Conservation (phyloP, 1,139 yeast species). For the Nakaseomyces glabratus region DNA sequence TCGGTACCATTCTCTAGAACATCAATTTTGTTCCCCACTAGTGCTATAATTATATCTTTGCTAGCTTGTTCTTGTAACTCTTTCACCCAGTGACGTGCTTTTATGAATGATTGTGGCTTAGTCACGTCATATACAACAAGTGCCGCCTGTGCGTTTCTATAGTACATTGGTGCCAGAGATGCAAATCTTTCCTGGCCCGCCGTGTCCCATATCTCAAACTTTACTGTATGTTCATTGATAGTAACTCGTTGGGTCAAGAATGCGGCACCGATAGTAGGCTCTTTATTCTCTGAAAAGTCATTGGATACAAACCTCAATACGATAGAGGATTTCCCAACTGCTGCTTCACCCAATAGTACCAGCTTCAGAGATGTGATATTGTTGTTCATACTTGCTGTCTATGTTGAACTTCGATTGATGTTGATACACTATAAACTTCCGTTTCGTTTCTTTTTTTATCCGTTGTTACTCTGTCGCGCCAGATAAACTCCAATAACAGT, state of each 20-base stretch:
- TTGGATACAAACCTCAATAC: conserved; percentile 89
- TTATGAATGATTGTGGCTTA: conserved; percentile 92
- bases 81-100: conserved; percentile 99
- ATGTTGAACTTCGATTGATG: background rate
- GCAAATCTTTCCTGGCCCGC: conserved; percentile 99
- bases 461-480: no score
- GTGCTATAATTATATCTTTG: conserved; percentile 82
- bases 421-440: background rate
- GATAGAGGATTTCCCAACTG: conserved; percentile 91
- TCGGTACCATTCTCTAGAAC: conserved; percentile 41
- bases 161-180: conserved; percentile 93
- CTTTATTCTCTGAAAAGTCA: conserved; percentile 93
- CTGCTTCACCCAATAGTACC: conserved; percentile 92
- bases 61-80: conserved; percentile 93
- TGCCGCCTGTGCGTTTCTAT: conserved; percentile 98
- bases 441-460: background rate
- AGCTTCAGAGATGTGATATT: conserved; percentile 69
- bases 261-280: conserved; percentile 98
- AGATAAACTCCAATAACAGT: no score
- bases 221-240: conserved; percentile 80
- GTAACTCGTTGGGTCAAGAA: conserved; percentile 91
- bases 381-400: conserved; percentile 18
- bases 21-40: conserved; percentile 89
- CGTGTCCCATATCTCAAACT: conserved; percentile 98
- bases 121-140: conserved; percentile 92